Evolutionary conservation across 176 grass and related monocot species (phyloP).

Genomic region (Triticum timopheevii): DNA sequence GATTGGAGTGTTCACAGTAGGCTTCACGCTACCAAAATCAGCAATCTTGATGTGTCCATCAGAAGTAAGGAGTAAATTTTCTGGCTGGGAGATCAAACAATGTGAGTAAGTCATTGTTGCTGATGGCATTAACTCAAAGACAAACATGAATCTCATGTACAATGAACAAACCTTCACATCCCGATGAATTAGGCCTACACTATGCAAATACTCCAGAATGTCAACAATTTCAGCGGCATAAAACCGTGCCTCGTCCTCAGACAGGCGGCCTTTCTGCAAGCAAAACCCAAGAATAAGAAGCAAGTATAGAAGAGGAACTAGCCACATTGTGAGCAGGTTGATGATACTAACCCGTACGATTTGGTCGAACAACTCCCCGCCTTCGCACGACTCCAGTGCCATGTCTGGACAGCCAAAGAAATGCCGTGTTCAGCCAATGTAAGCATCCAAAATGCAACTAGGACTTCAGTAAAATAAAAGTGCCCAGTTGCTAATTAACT

Average conservation of each 20-base stretch:
- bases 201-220: conserved; percentile 83
- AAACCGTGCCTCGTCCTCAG: conserved; percentile 78
- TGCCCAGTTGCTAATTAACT: neutral
- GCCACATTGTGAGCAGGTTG: conserved; percentile 1
- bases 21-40: conserved; percentile 98
- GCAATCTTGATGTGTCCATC: conserved; percentile 97
- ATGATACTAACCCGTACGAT: conserved; percentile 66
- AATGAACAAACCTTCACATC: conserved; percentile 70
- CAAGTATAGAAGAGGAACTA: neutral
- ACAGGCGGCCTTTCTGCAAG: conserved; percentile 65
- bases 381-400: conserved; percentile 96
- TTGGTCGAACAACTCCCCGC: conserved; percentile 93
- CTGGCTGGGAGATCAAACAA: conserved; percentile 64
- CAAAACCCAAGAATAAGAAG: neutral
- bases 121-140: neutral
- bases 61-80: conserved; percentile 86
- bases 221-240: conserved; percentile 95
- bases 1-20: conserved; percentile 67
- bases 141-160: neutral
- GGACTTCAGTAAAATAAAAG: neutral
- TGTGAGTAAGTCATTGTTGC: neutral
- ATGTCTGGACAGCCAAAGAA: conserved; percentile 62
- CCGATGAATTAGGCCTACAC: conserved; percentile 85
- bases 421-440: neutral
- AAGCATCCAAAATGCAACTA: neutral